Base-by-base conservation (phyloP, 1,284 basidiomycete species). In the Boletus smithii region DNA sequence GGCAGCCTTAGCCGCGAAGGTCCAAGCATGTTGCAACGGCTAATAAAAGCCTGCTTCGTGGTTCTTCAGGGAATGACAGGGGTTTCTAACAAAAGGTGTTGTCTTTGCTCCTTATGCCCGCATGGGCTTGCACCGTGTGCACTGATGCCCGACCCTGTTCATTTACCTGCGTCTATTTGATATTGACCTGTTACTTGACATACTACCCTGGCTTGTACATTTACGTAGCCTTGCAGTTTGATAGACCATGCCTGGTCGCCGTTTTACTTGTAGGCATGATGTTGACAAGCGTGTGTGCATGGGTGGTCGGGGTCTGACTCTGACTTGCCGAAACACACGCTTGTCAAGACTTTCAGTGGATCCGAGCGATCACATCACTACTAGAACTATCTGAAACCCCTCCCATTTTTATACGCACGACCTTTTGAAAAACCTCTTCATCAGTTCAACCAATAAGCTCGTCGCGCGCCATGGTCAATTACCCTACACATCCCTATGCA, bases 241-340 rank as follows among this genome's bases (percentile, higher is more conserved):
- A 30, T 26, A 3, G 22, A 39, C 17, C 8, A 31, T 22, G 37
- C 41, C 13, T 35, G 48, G 18, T 5, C 27, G 41, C 42, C 23
- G 48, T 37, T 42, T 51, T 55, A 37, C 30, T 20, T 33, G 18
- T 23, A n/a, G 8, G 26, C 5, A 31, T 1, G 42, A 45, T 29
- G 37, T 24, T 30, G 40, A 40, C 33, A 10, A n/a, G 39, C 26
- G 36, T 34, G 43, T 10, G 42, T 36, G 37, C 16, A 22, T 8
- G 38, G 51, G 64, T 67, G 59, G 46, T 63, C 54, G 61, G 64
- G 62, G 64, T 63, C 56, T 47, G 49, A 22, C 10, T n/a, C 14
- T 13, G 34, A 18, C 31, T 16, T 39, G 31, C 40, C 18, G 38
- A 33, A 27, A 46, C 37, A 47, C 60, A 59, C 60, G 57, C 60